phyloP scores from a whole-genome alignment of 2,329 filamentous ascomycete species.

The Dactylonectria macrodidyma region DNA sequence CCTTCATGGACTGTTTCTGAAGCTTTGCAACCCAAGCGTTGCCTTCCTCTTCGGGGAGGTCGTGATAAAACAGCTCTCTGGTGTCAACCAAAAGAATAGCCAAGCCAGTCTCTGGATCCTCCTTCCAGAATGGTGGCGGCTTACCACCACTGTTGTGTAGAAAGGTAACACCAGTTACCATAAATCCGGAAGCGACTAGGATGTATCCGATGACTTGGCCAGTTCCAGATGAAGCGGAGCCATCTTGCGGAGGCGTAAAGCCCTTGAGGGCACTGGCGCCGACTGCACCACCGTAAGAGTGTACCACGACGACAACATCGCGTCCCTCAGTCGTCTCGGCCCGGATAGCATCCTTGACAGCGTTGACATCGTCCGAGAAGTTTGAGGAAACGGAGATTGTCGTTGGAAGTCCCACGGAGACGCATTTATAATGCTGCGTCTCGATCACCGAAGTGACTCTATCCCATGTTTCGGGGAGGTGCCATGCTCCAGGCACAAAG shows the following conservation, averaged over 20 bases:
- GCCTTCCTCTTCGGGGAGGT: constrained; percentile 60
- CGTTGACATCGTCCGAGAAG: constrained; percentile 60
- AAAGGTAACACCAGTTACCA: constrained; percentile 55
- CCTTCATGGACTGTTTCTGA: constrained; percentile 57
- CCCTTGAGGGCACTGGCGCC: constrained; percentile 62
- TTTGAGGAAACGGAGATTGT: constrained; percentile 52
- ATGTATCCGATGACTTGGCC: constrained; percentile 61
- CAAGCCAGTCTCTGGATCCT: constrained; percentile 58
- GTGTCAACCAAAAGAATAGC: constrained; percentile 57
- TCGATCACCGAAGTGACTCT: constrained; percentile 54
- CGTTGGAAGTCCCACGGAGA: constrained; percentile 57
- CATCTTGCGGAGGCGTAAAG: constrained; percentile 48
- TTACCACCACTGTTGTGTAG: constrained; percentile 58
- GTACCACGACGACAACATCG: constrained; percentile 63
- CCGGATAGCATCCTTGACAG: constrained; percentile 53
- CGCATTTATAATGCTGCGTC: constrained; percentile 51
- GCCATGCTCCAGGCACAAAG: constrained; percentile 65
- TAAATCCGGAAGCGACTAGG: constrained; percentile 62
- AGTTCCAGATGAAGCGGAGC: constrained; percentile 2
- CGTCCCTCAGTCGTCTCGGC: constrained; percentile 54
- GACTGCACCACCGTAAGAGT: constrained; percentile 65
- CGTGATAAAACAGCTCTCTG: constrained; percentile 64
- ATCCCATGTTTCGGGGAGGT: constrained; percentile 56
- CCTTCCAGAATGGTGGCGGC: constrained; percentile 59
- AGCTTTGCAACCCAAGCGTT: constrained; percentile 60